Evolutionary conservation across 352 stramenopile genomes (phyloP).

Genomic region (Pythium biforme): DNA sequence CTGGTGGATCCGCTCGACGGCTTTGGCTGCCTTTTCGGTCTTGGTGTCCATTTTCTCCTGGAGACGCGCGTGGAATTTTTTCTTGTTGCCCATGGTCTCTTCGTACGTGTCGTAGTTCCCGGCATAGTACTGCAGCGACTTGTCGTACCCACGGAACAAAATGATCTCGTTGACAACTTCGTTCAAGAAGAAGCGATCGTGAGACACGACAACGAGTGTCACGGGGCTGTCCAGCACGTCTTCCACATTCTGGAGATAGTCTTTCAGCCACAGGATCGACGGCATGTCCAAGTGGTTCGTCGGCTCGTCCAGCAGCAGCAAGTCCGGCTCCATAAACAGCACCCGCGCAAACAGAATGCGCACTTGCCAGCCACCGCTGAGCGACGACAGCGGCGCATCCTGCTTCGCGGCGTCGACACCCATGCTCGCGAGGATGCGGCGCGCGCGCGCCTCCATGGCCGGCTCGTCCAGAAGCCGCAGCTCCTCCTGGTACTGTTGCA

Average conservation of each 20-base stretch:
- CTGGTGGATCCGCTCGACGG: constrained; percentile 43
- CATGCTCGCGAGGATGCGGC: too few species aligned
- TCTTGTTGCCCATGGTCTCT: constrained; percentile 45
- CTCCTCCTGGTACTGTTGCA: too few species aligned
- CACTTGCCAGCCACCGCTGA: constrained; percentile 65
- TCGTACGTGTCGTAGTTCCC: constrained; percentile 66
- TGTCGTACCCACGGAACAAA: constrained; percentile 55
- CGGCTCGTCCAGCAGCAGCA: constrained; percentile 90
- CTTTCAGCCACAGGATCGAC: constrained; percentile 79
- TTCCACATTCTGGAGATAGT: constrained; percentile 61
- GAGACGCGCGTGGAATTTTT: constrained; percentile 44
- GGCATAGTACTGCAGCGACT: constrained; percentile 56
- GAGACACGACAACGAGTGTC: constrained; percentile 90
- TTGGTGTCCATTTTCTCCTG: constrained; percentile 53
- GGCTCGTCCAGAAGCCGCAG: too few species aligned
- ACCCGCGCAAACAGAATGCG: constrained; percentile 59
- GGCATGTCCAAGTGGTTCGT: constrained; percentile 90
- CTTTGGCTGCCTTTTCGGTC: constrained; percentile 54
- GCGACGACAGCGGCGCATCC: constrained; percentile 40
- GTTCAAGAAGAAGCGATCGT: constrained; percentile 94
- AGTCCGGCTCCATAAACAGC: constrained; percentile 93
- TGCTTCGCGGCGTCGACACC: too few species aligned
- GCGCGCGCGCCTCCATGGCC: too few species aligned
- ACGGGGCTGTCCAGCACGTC: constrained; percentile 56
- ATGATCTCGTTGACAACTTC: constrained; percentile 72